Evolutionary conservation across 768 basidiomycete species (phyloP).

Genomic region (Fibroporia radiculosa): DNA sequence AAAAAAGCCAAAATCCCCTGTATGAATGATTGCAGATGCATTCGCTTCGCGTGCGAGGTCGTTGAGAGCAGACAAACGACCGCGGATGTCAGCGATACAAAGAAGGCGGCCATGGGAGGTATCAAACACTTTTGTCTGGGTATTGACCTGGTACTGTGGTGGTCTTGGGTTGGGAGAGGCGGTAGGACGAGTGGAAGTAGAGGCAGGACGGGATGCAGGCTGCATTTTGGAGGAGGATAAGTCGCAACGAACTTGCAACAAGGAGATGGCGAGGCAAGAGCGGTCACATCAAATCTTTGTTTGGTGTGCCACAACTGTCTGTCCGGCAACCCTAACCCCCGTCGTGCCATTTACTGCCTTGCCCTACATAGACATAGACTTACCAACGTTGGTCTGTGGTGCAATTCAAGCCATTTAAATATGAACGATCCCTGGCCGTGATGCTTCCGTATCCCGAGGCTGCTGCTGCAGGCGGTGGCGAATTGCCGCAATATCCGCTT

Average conservation of each 20-base stretch:
- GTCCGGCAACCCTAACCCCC: too few species aligned
- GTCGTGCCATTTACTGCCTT: too few species aligned
- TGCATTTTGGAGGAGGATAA: constrained; percentile 36
- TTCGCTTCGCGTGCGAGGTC: constrained; percentile 83
- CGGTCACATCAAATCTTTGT: too few species aligned
- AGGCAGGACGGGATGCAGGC: constrained; percentile 47
- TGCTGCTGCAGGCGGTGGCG: too few species aligned
- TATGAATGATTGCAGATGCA: constrained; percentile 91
- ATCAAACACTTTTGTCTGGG: constrained; percentile 75
- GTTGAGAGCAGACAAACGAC: constrained; percentile 82
- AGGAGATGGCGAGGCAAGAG: not conserved
- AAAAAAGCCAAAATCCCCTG: constrained; percentile 99
- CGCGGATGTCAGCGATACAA: constrained; percentile 91
- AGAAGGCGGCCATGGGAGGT: constrained; percentile 79
- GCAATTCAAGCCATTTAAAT: too few species aligned
- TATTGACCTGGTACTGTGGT: constrained; percentile 48
- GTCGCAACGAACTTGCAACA: not conserved
- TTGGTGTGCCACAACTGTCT: too few species aligned
- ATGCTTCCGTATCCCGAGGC: too few species aligned
- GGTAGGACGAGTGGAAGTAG: constrained; percentile 51
- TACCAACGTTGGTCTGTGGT: too few species aligned
- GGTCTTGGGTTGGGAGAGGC: constrained; percentile 47
- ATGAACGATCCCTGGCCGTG: too few species aligned
- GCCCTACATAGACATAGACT: too few species aligned
- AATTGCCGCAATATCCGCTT: too few species aligned